phyloP scores from a whole-genome alignment of 164 flowering plant genomes.

The Umbellularia californica region DNA sequence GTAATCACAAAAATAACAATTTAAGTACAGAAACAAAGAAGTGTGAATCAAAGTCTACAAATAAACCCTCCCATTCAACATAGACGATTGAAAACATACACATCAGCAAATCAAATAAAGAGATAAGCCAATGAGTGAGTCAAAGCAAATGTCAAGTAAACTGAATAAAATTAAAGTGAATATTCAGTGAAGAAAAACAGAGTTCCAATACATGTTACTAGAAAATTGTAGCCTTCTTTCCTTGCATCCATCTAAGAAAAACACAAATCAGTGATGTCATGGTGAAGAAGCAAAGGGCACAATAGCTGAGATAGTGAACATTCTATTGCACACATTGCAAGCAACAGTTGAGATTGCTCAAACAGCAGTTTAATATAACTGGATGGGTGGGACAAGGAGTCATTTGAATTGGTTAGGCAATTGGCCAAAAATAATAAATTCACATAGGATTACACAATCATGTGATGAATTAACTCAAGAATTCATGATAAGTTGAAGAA shows the following conservation, averaged over 20 bases:
- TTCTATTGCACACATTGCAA: background rate
- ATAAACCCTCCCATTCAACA: background rate
- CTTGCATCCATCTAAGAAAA: background rate
- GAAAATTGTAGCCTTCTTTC: background rate
- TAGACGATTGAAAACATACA: background rate
- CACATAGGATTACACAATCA: too few relatives aligned
- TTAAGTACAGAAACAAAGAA: background rate
- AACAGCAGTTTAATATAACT: too few relatives aligned
- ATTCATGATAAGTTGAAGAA: too few relatives aligned
- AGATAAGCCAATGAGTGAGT: background rate
- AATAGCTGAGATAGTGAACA: background rate
- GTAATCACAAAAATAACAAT: conserved; percentile 13
- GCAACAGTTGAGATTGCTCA: background rate
- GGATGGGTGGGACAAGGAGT: too few relatives aligned
- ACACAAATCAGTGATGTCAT: background rate
- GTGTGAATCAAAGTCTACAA: background rate
- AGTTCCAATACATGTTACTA: background rate
- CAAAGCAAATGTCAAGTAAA: background rate
- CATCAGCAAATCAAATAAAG: background rate
- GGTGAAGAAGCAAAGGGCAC: background rate
- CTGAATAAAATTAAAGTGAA: background rate
- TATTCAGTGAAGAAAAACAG: background rate
- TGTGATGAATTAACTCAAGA: too few relatives aligned
- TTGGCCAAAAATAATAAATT: too few relatives aligned
- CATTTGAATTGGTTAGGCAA: too few relatives aligned